Base-by-base conservation (phyloP, 208 protist species). In the Phytomonas sp. region DNA sequence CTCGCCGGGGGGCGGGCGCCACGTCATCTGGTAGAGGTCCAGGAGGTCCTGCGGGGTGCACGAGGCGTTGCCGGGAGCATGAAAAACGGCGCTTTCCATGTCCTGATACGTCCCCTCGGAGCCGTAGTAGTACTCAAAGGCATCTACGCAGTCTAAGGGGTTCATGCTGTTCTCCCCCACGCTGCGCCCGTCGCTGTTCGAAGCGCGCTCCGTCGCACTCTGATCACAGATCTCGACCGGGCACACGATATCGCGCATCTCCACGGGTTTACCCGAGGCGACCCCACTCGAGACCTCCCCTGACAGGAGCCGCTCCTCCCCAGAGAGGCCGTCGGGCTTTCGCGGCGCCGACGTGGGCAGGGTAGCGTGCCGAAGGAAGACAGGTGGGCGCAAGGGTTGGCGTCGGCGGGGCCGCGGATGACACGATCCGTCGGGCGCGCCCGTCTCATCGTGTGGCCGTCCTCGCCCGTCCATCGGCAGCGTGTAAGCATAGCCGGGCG, bases 61-160 rank as follows among this genome's bases (percentile, higher is more conserved):
- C 17, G 11, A 33, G 5, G 64, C 68, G 33, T 64, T 66, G 6
- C 70, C 60, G 4, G 82, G 78, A 3, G 77, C 72, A 6, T 68
- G 71, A 60, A 76, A 82, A 20, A 74, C 60, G 15, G 66, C 62
- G 37, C 82, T 87, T 62, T 87, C 82, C 28, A 70, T 43, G 17
- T 72, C 37, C 20, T 59, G 7, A 66, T 80, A 82, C 26, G 61
- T 68, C 9, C n/a, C 46, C 29, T 74, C 72, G 0, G 51, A 33
- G 20, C 71, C 60, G 66, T 71, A 79, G 65, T 70, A 87, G 74
- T 84, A 84, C 34, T 74, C 60, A 29, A 75, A 80, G 20, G 82
- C 82, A 34, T 87, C 82, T 0, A 76, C 82, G 51, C 82, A 87
- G 76, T 87, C 82, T 76, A 87, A 77, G 15, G 82, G 71, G 20